These are phyloP conservation scores for Vitis labrusca DNA, from an alignment of 164 flowering plant genomes.

Conservation along the genomic window DNA sequence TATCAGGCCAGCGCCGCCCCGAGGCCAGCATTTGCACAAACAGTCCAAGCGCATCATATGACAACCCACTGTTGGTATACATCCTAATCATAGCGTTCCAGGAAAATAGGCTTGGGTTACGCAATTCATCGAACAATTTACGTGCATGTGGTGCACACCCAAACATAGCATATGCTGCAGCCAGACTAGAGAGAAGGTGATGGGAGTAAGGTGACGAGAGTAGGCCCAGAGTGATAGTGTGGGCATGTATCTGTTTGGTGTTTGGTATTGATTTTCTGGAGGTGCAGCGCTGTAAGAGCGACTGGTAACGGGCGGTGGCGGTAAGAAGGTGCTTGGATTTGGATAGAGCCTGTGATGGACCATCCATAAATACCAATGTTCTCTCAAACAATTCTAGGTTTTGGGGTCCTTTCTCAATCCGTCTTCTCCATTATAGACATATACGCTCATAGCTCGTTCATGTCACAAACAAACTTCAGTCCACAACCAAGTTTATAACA, in stretches of 20 bases:
- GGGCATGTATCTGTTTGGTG: constrained; percentile 45
- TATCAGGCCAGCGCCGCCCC: constrained; percentile 37
- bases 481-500: no score
- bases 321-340: constrained; percentile 24
- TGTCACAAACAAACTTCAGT: no score
- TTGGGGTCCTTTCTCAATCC: no score
- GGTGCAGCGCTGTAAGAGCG: constrained; percentile 34
- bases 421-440: no score
- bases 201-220: constrained; percentile 11
- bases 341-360: constrained; percentile 18
- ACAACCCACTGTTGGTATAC: constrained; percentile 26
- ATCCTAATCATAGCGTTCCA: constrained; percentile 55
- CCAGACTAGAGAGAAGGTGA: constrained; percentile 27
- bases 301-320: constrained; percentile 19
- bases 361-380: constrained; percentile 14
- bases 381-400: no score
- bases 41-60: constrained; percentile 33
- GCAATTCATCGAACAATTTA: constrained; percentile 51
- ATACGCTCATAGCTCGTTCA: no score
- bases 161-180: constrained; percentile 32
- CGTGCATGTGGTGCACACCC: constrained; percentile 32
- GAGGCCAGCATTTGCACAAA: constrained; percentile 47
- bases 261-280: constrained; percentile 27
- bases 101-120: constrained; percentile 25
- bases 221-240: constrained; percentile 32